A percentile compares a stretch with the other conserved stretches of the same genome.
Evolutionary conservation across 1,284 basidiomycete genomes (phyloP).

Genomic region (Kalmanozyma brasiliensis): DNA sequence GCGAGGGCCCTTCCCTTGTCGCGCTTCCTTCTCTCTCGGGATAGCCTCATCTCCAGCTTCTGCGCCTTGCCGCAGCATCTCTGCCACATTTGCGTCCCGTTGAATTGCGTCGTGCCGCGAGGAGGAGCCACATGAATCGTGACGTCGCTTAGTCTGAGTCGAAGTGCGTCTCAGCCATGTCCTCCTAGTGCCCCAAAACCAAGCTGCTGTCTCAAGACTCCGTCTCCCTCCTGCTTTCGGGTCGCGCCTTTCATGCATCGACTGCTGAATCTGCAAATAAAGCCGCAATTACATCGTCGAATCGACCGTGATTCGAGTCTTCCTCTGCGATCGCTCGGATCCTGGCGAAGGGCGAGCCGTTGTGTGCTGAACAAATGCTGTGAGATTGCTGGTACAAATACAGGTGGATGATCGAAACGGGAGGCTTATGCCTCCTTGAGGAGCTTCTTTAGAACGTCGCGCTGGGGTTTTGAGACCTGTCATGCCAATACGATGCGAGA

Average conservation of each 20-base stretch:
- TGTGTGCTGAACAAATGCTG: too few relatives aligned
- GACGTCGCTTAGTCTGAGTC: too few relatives aligned
- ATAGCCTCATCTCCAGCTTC: background rate
- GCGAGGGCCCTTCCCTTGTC: constrained; percentile 12
- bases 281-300: constrained; percentile 18
- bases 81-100: background rate
- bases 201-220: constrained; percentile 21
- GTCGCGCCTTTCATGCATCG: constrained; percentile 30
- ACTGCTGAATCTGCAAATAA: constrained; percentile 27
- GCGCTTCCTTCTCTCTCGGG: background rate
- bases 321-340: too few relatives aligned
- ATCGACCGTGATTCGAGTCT: background rate
- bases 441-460: constrained; percentile 44
- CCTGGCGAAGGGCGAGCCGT: too few relatives aligned
- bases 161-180: constrained; percentile 11
- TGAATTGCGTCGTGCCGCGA: too few relatives aligned
- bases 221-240: constrained; percentile 4
- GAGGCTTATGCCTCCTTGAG: constrained; percentile 31
- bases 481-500: background rate
- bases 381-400: constrained; percentile 37
- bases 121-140: too few relatives aligned
- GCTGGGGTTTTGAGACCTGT: constrained; percentile 47
- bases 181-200: constrained; percentile 26
- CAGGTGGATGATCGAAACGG: constrained; percentile 1
- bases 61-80: background rate